Conservation (phyloP, 1,139 yeast genomes). For the Kodamaea fungicola region DNA sequence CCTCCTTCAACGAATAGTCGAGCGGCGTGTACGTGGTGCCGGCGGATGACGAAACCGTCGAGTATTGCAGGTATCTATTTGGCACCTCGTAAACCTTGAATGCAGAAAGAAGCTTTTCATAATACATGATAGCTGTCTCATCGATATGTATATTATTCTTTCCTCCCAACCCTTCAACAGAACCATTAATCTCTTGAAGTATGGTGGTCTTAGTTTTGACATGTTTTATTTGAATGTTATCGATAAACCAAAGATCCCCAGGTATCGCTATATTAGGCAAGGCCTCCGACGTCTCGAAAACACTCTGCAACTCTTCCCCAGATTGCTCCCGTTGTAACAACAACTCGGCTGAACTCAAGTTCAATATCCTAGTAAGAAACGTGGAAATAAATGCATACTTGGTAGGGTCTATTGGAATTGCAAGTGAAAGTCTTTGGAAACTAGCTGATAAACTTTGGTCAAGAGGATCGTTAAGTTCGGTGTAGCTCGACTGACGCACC, state of each 20-base stretch:
- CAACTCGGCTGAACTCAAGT: slow-evolving; percentile 14
- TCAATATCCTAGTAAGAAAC: slow-evolving; percentile 21
- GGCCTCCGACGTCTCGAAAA: slow-evolving; percentile 17
- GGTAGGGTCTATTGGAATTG: slow-evolving; percentile 26
- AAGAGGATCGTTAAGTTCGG: background rate
- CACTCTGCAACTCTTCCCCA: slow-evolving; percentile 1
- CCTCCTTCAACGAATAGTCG: slow-evolving; percentile 22
- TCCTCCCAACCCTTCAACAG: slow-evolving; percentile 16
- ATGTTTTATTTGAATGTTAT: slow-evolving; percentile 31
- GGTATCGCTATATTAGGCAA: slow-evolving; percentile 37
- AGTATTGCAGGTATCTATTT: slow-evolving; percentile 8
- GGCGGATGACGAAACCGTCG: background rate
- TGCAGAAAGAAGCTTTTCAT: slow-evolving; percentile 34
- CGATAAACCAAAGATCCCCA: slow-evolving; percentile 38
- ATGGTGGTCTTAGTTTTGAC: slow-evolving; percentile 32
- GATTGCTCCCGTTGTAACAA: slow-evolving; percentile 5
- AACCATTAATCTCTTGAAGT: slow-evolving; percentile 32
- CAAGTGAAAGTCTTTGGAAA: slow-evolving; percentile 25
- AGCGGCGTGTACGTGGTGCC: slow-evolving; percentile 1
- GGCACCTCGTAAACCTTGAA: slow-evolving; percentile 35
- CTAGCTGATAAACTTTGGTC: slow-evolving; percentile 7
- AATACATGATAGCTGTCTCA: slow-evolving; percentile 30
- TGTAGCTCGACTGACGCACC: no score
- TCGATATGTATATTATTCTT: slow-evolving; percentile 18
- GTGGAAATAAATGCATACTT: slow-evolving; percentile 24